phyloP scores from a whole-genome alignment of 257 asterid genomes.

The Nicotiana otophora region DNA sequence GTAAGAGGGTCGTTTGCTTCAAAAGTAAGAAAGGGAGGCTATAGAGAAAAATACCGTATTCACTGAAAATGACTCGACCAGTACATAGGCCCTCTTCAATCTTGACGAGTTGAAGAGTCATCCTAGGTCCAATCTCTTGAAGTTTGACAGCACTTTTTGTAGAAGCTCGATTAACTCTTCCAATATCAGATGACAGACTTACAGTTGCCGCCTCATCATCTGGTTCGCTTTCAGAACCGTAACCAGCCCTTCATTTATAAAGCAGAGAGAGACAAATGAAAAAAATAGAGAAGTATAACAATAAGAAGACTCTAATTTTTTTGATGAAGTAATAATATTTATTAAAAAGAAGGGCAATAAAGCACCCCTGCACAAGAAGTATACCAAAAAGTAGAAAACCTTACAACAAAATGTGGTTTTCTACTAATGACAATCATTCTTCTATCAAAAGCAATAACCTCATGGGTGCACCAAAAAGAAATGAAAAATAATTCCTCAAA shows the following conservation, averaged over 20 bases:
- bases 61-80: constrained; percentile 55
- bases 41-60: constrained; percentile 15
- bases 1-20: not conserved
- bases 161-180: constrained; percentile 72
- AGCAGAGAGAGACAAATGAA: not conserved
- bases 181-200: constrained; percentile 58
- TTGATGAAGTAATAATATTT: too few species aligned
- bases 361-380: too few species aligned
- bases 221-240: constrained; percentile 90
- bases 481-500: too few species aligned
- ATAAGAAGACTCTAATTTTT: not conserved
- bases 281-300: not conserved
- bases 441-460: too few species aligned
- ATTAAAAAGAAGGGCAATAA: too few species aligned
- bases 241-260: constrained; percentile 62
- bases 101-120: constrained; percentile 72
- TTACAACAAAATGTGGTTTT: too few species aligned
- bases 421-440: too few species aligned
- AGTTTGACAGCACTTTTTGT: constrained; percentile 87
- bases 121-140: constrained; percentile 90
- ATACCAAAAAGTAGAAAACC: too few species aligned
- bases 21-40: not conserved
- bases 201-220: constrained; percentile 95
- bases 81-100: constrained; percentile 79
- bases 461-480: too few species aligned